These are phyloP conservation scores for Arthroderma sp. DNA, from an alignment of 2,329 filamentous ascomycete species.

Conservation along the genomic window DNA sequence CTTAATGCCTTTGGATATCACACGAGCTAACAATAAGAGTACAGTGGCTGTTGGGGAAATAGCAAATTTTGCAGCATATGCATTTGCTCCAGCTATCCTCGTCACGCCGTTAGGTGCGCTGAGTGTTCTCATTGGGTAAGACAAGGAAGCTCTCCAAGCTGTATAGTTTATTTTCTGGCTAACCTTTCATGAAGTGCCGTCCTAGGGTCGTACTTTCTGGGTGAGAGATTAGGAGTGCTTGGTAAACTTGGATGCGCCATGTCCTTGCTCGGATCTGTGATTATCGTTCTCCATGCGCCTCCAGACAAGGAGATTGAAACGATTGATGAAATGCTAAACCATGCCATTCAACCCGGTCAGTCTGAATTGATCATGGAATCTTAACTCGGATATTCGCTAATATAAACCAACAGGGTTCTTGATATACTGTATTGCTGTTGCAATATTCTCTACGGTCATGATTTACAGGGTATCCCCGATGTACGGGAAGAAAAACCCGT, in stretches of 20 bases:
- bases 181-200: conserved; percentile 50
- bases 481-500: conserved; percentile 87
- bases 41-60: conserved; percentile 83
- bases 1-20: not conserved
- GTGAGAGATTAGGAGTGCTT: conserved; percentile 77
- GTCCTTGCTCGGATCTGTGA: conserved; percentile 88
- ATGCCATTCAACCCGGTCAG: conserved; percentile 81
- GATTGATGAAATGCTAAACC: conserved; percentile 80
- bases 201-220: conserved; percentile 83
- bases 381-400: not conserved
- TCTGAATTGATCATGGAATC: conserved; percentile 4
- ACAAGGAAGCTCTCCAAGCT: conserved; percentile 11
- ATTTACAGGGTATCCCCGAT: conserved; percentile 86
- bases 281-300: conserved; percentile 94
- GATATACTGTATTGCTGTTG: conserved; percentile 67
- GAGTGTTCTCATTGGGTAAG: conserved; percentile 74
- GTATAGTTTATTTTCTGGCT: not conserved
- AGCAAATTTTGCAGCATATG: conserved; percentile 96
- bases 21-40: conserved; percentile 4
- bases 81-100: conserved; percentile 95
- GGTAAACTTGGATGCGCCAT: conserved; percentile 93
- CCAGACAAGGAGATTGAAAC: conserved; percentile 83
- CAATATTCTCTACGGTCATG: conserved; percentile 79
- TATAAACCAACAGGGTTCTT: conserved; percentile 56
- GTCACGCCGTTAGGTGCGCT: conserved; percentile 90